Evolutionary conservation across 345 rosid genomes (phyloP).

Genomic region (Camelina sativa): DNA sequence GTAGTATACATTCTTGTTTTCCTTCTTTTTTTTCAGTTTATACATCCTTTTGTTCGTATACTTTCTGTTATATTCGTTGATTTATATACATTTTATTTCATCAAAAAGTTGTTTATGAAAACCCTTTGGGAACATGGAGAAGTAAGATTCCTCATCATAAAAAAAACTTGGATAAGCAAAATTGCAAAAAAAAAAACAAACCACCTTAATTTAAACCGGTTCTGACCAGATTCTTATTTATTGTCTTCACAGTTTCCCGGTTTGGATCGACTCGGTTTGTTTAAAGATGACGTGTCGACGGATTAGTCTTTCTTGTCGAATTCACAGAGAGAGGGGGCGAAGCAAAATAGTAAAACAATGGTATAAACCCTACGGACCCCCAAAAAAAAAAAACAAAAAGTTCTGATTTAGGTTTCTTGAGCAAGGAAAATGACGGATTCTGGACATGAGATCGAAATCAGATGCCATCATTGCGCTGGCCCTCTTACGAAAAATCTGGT

Average conservation of each 20-base stretch:
- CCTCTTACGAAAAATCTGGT: constrained; percentile 86
- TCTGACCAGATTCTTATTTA: neutral
- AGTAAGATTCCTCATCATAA: constrained; percentile 34
- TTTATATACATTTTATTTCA: constrained; percentile 11
- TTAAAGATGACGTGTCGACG: neutral
- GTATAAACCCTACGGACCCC: constrained; percentile 31
- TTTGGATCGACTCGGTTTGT: constrained; percentile 14
- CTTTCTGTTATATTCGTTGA: constrained; percentile 36
- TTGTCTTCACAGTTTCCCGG: neutral
- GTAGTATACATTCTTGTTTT: constrained; percentile 31
- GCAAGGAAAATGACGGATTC: constrained; percentile 51
- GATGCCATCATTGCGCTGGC: constrained; percentile 94
- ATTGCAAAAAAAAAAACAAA: neutral
- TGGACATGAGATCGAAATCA: constrained; percentile 35
- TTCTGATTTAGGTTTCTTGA: neutral
- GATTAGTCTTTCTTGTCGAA: neutral
- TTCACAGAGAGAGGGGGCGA: no score
- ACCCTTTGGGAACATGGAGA: constrained; percentile 40
- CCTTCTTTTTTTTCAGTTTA: constrained; percentile 19
- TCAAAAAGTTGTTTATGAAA: neutral
- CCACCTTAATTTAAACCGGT: constrained; percentile 20
- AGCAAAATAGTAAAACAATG: constrained; percentile 11
- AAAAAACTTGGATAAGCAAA: constrained; percentile 28
- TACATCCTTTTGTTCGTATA: constrained; percentile 29
- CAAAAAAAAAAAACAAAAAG: neutral